phyloP scores from a whole-genome alignment of 208 protist species.

The Trypanosoma rangeli region DNA sequence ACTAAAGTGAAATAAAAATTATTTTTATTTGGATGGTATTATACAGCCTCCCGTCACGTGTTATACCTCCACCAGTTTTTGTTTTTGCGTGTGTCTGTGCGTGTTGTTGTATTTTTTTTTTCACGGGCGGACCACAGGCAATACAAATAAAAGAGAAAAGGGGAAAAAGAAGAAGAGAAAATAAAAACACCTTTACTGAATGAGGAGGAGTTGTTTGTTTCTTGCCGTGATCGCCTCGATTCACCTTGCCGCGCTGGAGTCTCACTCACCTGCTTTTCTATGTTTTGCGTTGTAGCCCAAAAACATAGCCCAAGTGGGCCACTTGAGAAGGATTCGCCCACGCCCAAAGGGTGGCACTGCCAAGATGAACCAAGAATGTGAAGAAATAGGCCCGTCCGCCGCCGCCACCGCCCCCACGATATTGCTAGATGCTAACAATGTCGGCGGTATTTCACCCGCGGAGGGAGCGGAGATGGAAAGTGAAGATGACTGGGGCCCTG shows the following conservation, averaged over 20 bases:
- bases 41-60: background rate
- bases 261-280: background rate
- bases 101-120: background rate
- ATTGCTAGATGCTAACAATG: background rate
- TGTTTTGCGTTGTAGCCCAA: background rate
- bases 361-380: background rate
- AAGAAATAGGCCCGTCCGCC: conserved; percentile 1
- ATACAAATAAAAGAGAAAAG: conserved; percentile 34
- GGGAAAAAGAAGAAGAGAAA: conserved; percentile 34
- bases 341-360: background rate
- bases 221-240: background rate
- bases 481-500: conserved; percentile 52
- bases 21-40: background rate
- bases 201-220: background rate
- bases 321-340: background rate
- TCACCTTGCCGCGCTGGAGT: background rate
- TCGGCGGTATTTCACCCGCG: background rate
- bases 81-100: background rate
- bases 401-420: background rate
- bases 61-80: background rate
- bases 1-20: conserved; percentile 36
- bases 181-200: background rate
- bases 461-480: conserved; percentile 25
- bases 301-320: background rate
- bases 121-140: too few species aligned